Base-by-base conservation (phyloP, 1,284 basidiomycete species). In the Naganishia sp. region DNA sequence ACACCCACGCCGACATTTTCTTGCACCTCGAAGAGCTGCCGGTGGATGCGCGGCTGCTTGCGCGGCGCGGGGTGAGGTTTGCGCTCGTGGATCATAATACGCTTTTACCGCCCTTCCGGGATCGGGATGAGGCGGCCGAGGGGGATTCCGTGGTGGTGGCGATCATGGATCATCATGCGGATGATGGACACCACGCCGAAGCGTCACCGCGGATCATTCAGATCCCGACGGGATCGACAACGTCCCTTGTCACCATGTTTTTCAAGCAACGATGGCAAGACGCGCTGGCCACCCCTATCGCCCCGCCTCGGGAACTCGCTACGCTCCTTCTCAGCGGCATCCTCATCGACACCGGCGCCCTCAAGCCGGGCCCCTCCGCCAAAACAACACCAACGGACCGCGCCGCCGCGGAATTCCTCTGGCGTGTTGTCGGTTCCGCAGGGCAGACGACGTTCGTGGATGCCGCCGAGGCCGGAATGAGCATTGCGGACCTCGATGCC, bases 121-220 rank as follows among this genome's bases (percentile, higher is more conserved):
- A 66, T 74, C 73, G 80, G 1, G 53, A 66, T 6, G 56, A 23
- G 13, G 11, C 35, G 13, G 35, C 35, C 35, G 35, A 11, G 23
- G 49, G 53, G 39, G 75, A 77, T 28, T 78, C 81, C 1, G 92
- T 98, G 5, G 82, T 98, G 5, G 82, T 86, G 1, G 87, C 89
- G 2, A 83, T 98, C 60, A 81, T 99, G n/a, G 95, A 99, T 77
- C 95, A 99, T 76, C 94, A 99, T 77, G 87, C 85, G 49, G 94
- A 98, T 78, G 94, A 94, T 71, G 83, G 84, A 0, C 80, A 84
- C 2, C 86, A 95, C 75, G 75, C 75, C 6, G 65, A 72, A 42
- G 90, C 92, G 0, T 76, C 83, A 11, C 87, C 89, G 2, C 85
- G 93, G 21, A 78, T 86, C 60, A 83, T 96, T 65, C 76, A 79